phyloP scores from a whole-genome alignment of 139 green algal genomes.

The Marvania coccoides region DNA sequence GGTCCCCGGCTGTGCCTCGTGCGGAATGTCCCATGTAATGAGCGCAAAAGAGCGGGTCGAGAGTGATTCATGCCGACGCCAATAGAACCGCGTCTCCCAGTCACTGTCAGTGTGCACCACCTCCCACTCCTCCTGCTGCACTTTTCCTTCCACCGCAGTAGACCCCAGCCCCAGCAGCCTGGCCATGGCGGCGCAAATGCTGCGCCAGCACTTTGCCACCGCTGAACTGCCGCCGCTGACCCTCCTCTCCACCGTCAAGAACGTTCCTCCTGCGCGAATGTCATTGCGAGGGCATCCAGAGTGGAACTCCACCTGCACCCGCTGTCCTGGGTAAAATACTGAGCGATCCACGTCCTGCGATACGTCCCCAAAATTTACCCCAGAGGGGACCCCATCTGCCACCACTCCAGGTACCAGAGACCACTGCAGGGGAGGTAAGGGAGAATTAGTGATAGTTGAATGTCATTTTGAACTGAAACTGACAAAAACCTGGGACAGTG shows the following conservation, averaged over 20 bases:
- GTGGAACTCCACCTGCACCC: constrained; percentile 55
- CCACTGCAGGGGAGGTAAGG: constrained; percentile 34
- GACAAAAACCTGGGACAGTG: no score
- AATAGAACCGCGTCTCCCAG: constrained; percentile 58
- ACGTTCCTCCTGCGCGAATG: constrained; percentile 50
- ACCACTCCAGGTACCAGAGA: constrained; percentile 68
- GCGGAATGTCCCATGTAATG: constrained; percentile 57
- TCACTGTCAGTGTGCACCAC: constrained; percentile 49
- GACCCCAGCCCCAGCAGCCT: no score
- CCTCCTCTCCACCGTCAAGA: constrained; percentile 57
- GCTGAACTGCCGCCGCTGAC: no score
- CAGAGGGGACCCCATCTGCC: constrained; percentile 44
- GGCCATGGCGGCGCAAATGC: no score
- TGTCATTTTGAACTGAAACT: no score
- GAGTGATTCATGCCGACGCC: constrained; percentile 34
- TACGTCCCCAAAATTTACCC: constrained; percentile 52
- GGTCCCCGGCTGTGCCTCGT: constrained; percentile 20
- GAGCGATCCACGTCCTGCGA: constrained; percentile 25
- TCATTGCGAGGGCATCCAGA: constrained; percentile 68
- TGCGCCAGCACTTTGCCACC: no score
- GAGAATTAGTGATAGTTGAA: no score
- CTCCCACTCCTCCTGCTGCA: constrained; percentile 27
- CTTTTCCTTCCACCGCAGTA: constrained; percentile 19
- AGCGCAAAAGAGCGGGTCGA: constrained; percentile 54
- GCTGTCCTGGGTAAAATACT: constrained; percentile 24